Evolutionary conservation across 345 rosid genomes (phyloP).

Genomic region (Bretschneidera sinensis): DNA sequence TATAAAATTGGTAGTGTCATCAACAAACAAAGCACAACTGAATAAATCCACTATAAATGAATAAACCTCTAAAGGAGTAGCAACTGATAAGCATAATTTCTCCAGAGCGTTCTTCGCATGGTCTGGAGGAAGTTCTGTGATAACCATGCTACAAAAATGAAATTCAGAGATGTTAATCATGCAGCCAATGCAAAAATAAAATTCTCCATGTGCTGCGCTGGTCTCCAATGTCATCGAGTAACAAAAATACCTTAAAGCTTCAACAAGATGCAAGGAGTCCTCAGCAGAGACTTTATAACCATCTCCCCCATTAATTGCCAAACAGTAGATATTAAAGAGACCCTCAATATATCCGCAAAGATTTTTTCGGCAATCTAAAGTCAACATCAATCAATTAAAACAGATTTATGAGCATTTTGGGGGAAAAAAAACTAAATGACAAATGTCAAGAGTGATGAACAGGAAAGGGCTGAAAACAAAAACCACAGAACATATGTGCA

Average conservation of each 20-base stretch:
- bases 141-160: slow-evolving; percentile 70
- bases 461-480: neutral
- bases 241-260: slow-evolving; percentile 75
- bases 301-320: slow-evolving; percentile 77
- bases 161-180: slow-evolving; percentile 22
- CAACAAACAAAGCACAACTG: slow-evolving; percentile 5
- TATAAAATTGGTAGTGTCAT: slow-evolving; percentile 17
- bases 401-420: neutral
- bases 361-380: slow-evolving; percentile 85
- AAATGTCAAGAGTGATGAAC: no score
- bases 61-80: slow-evolving; percentile 80
- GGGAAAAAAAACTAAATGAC: no score
- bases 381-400: slow-evolving; percentile 17
- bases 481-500: neutral
- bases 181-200: slow-evolving; percentile 9
- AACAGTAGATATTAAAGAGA: slow-evolving; percentile 70
- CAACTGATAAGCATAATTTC: slow-evolving; percentile 74
- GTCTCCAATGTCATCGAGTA: slow-evolving; percentile 9
- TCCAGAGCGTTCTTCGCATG: slow-evolving; percentile 84
- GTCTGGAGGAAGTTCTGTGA: slow-evolving; percentile 86
- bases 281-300: slow-evolving; percentile 84
- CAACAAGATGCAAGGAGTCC: slow-evolving; percentile 87
- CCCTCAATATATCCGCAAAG: slow-evolving; percentile 77
- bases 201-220: neutral
- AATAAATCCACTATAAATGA: neutral